These are phyloP conservation scores for Ceratobasidium sp. DNA, from an alignment of 1,284 basidiomycete species.

Conservation along the genomic window DNA sequence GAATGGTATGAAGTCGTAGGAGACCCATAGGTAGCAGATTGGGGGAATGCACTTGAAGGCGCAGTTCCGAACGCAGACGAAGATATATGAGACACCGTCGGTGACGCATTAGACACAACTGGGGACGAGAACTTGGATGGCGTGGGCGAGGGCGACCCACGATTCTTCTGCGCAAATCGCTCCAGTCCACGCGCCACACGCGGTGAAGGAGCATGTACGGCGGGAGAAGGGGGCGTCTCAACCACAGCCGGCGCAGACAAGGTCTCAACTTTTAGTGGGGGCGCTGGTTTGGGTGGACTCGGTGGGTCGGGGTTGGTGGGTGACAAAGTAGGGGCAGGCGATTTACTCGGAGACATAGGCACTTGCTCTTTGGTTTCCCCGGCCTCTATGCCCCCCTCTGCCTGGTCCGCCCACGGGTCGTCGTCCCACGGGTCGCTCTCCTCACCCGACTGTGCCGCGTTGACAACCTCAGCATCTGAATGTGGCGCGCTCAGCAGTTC, in stretches of 20 bases:
- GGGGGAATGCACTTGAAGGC: conserved; percentile 23
- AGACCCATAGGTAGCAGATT: not conserved
- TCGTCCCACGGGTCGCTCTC: conserved; percentile 41
- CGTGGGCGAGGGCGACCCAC: conserved; percentile 21
- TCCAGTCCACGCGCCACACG: conserved; percentile 42
- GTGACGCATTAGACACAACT: conserved; percentile 23
- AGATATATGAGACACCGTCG: conserved; percentile 5
- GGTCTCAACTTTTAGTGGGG: not conserved
- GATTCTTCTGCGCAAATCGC: conserved; percentile 38
- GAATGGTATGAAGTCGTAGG: conserved; percentile 5
- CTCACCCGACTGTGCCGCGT: conserved; percentile 33
- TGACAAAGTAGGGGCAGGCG: conserved; percentile 26
- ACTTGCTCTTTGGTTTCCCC: conserved; percentile 3
- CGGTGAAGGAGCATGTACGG: conserved; percentile 43
- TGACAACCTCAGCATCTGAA: conserved; percentile 32
- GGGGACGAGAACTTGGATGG: conserved; percentile 31
- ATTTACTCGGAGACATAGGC: conserved; percentile 26
- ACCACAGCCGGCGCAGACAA: conserved; percentile 12
- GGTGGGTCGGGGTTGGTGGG: conserved; percentile 1
- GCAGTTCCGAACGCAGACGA: conserved; percentile 25
- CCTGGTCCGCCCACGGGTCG: conserved; percentile 29
- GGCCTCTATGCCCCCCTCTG: conserved; percentile 4
- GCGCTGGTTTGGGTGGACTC: not conserved
- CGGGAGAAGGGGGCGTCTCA: conserved; percentile 29
- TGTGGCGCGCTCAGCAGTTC: conserved; percentile 35